Conservation (phyloP, 148 eudicot species). For the Persicaria maculosa region DNA sequence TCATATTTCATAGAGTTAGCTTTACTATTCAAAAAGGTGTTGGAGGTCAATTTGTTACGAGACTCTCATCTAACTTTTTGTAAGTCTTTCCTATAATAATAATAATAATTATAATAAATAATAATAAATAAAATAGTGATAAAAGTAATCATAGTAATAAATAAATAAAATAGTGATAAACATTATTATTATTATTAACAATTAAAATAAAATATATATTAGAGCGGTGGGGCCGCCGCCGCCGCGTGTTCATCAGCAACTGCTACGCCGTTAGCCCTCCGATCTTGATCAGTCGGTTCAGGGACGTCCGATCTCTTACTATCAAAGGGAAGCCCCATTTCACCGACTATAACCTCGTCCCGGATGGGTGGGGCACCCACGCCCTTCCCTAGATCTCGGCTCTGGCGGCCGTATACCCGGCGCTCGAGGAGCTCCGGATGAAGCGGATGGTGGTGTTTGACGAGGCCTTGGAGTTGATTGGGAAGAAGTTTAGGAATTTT, state of each 20-base stretch:
- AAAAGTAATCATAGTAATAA: too few relatives aligned
- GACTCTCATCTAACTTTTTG: too few relatives aligned
- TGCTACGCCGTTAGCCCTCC: conserved; percentile 58
- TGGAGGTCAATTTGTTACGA: too few relatives aligned
- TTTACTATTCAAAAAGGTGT: too few relatives aligned
- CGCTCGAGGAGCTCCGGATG: conserved; percentile 56
- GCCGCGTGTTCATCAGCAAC: conserved; percentile 53
- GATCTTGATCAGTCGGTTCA: conserved; percentile 44
- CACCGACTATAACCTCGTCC: conserved; percentile 69
- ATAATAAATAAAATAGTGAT: too few relatives aligned
- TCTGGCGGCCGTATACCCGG: conserved; percentile 47
- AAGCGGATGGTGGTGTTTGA: conserved; percentile 75
- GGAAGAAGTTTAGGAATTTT: conserved; percentile 36
- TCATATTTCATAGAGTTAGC: too few relatives aligned
- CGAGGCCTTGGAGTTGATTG: conserved; percentile 55
- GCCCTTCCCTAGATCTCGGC: conserved; percentile 48
- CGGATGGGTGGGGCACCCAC: conserved; percentile 72
- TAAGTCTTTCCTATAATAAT: too few relatives aligned
- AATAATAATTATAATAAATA: too few relatives aligned
- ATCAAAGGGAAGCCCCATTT: conserved; percentile 80
- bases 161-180: too few relatives aligned
- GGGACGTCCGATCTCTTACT: conserved; percentile 53
- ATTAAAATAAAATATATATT: too few relatives aligned
- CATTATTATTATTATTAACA: too few relatives aligned
- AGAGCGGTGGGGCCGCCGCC: conserved; percentile 49